Conservation (phyloP, 2,329 filamentous ascomycete genomes). For the Ophiosphaerella narmari region DNA sequence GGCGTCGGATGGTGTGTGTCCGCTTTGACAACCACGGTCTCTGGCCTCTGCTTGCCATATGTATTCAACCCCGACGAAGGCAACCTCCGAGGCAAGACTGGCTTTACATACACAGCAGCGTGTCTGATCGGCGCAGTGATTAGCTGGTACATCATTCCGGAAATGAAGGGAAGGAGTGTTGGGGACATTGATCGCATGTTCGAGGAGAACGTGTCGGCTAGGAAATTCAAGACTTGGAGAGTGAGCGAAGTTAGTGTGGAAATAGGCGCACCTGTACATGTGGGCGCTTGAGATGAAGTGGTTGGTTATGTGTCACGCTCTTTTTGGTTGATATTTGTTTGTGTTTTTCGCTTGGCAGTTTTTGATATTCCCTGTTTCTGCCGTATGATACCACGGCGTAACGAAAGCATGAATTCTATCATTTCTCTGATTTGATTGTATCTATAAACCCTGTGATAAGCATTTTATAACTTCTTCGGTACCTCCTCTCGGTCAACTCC, state of each 20-base stretch:
- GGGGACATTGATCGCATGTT: conserved; percentile 55
- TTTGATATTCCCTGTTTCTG: no score
- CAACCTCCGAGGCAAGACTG: conserved; percentile 48
- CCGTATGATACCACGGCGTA: no score
- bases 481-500: no score
- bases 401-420: no score
- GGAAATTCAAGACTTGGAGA: conserved; percentile 24
- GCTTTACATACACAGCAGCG: conserved; percentile 48
- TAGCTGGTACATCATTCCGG: conserved; percentile 56
- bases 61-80: conserved; percentile 56
- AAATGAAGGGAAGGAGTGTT: conserved; percentile 57
- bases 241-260: conserved; percentile 3
- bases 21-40: conserved; percentile 48
- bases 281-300: neutral
- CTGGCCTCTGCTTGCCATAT: conserved; percentile 57
- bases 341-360: no score
- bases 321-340: no score
- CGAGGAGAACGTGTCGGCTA: conserved; percentile 19
- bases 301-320: no score
- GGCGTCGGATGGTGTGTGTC: conserved; percentile 52
- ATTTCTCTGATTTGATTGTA: no score
- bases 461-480: no score
- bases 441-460: no score
- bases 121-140: conserved; percentile 42
- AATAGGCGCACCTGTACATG: neutral